A percentile compares a stretch with the other conserved stretches of the same genome.
phyloP scores from a whole-genome alignment of 345 rosid genomes.

The Firmiana major region DNA sequence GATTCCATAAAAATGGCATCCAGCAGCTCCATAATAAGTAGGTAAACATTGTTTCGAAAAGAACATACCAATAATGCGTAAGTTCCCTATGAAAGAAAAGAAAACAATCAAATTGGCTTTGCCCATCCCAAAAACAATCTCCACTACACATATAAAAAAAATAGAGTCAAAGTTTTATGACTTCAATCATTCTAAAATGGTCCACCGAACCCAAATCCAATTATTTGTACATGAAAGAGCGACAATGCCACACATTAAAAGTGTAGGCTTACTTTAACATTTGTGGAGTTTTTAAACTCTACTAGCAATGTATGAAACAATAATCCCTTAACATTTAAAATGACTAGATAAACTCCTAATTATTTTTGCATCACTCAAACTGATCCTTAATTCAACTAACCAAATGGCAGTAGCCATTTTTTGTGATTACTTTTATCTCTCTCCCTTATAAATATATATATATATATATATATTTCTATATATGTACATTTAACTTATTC shows the following conservation, averaged over 20 bases:
- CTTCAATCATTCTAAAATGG: not conserved
- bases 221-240: not conserved
- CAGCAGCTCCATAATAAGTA: not conserved
- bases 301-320: not conserved
- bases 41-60: not conserved
- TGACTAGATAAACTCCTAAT: not conserved
- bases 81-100: too few relatives aligned
- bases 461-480: too few relatives aligned
- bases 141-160: not conserved
- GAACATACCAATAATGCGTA: not conserved
- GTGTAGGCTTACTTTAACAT: not conserved
- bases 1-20: not conserved
- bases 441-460: not conserved
- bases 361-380: not conserved
- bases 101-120: not conserved
- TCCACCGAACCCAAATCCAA: not conserved
- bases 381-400: not conserved
- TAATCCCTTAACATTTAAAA: not conserved
- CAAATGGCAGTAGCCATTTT: not conserved
- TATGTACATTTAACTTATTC: not conserved
- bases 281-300: not conserved
- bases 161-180: not conserved
- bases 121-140: not conserved
- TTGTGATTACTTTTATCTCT: not conserved
- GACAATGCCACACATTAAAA: not conserved